A percentile compares a stretch with the other conserved stretches of the same genome.
Evolutionary conservation across 768 basidiomycete genomes (phyloP).

Genomic region (Mycena latifolia): DNA sequence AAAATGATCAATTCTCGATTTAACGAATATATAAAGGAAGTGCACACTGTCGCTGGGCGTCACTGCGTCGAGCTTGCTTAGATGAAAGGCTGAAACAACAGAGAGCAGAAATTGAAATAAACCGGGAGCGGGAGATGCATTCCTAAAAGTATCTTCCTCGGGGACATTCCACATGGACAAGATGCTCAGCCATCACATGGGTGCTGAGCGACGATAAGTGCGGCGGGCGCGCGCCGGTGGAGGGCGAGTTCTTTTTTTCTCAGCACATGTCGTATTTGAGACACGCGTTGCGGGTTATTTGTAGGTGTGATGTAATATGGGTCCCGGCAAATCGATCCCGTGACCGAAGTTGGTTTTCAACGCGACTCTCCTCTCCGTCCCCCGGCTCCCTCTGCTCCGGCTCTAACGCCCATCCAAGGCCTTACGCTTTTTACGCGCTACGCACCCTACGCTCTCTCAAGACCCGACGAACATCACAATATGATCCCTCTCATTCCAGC

Average conservation of each 20-base stretch:
- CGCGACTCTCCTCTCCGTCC: conserved; percentile 39
- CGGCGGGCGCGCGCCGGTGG: too few species aligned
- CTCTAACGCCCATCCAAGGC: conserved; percentile 52
- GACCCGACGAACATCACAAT: conserved; percentile 46
- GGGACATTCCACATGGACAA: conserved; percentile 11
- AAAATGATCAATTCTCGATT: neutral
- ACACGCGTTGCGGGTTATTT: too few species aligned
- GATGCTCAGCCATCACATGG: neutral
- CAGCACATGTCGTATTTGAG: neutral
- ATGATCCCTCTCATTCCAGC: conserved; percentile 81
- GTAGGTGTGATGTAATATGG: neutral
- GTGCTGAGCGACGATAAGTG: neutral
- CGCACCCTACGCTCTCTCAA: conserved; percentile 62
- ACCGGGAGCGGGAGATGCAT: too few species aligned
- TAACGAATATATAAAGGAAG: neutral
- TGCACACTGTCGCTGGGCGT: neutral
- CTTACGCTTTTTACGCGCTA: conserved; percentile 56
- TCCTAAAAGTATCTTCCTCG: neutral
- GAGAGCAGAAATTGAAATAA: too few species aligned
- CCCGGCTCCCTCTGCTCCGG: conserved; percentile 45
- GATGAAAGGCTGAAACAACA: neutral
- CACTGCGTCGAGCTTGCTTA: neutral
- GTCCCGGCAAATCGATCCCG: conserved; percentile 6
- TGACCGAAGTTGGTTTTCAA: conserved; percentile 11
- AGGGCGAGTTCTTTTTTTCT: neutral